phyloP scores from a whole-genome alignment of 2,329 filamentous ascomycete species.

The Epichloe typhina region DNA sequence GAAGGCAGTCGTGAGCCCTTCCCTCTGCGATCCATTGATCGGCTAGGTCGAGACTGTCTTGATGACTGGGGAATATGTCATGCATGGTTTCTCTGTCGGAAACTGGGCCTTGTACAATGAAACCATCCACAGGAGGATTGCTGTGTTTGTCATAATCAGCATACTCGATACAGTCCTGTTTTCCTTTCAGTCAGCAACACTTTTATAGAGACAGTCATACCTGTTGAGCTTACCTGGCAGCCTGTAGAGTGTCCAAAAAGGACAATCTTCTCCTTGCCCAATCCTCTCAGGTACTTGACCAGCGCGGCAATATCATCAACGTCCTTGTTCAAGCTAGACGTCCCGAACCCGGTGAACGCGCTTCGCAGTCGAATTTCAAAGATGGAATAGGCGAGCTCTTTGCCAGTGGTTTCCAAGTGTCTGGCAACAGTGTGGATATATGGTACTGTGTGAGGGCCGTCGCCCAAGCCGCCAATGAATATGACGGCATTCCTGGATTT shows the following conservation, averaged over 20 bases:
- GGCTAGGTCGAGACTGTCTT: slow-evolving; percentile 34
- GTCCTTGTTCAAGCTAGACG: slow-evolving; percentile 35
- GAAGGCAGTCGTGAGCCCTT: slow-evolving; percentile 40
- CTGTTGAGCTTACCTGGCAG: slow-evolving; percentile 31
- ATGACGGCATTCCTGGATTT: slow-evolving; percentile 50
- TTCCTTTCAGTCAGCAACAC: background rate
- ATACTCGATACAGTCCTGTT: slow-evolving; percentile 44
- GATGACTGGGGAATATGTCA: slow-evolving; percentile 30
- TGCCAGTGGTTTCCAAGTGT: slow-evolving; percentile 22
- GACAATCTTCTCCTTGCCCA: slow-evolving; percentile 38
- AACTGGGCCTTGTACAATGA: slow-evolving; percentile 68
- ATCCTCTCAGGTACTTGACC: slow-evolving; percentile 38
- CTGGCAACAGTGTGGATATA: slow-evolving; percentile 39
- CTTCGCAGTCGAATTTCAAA: slow-evolving; percentile 44
- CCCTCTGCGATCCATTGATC: slow-evolving; percentile 41
- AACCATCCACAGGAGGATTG: slow-evolving; percentile 51
- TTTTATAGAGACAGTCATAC: background rate
- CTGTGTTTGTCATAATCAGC: slow-evolving; percentile 27
- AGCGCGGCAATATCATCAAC: slow-evolving; percentile 39
- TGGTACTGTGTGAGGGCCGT: slow-evolving; percentile 52
- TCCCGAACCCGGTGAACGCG: slow-evolving; percentile 40
- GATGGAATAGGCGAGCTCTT: slow-evolving; percentile 33
- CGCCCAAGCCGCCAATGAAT: slow-evolving; percentile 57
- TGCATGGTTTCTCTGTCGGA: slow-evolving; percentile 58
- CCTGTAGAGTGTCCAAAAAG: slow-evolving; percentile 47